Percentiles rank a stretch among this genome's conserved stretches.
Conservation (phyloP, 1,284 basidiomycete species). For the Somion occarium region DNA sequence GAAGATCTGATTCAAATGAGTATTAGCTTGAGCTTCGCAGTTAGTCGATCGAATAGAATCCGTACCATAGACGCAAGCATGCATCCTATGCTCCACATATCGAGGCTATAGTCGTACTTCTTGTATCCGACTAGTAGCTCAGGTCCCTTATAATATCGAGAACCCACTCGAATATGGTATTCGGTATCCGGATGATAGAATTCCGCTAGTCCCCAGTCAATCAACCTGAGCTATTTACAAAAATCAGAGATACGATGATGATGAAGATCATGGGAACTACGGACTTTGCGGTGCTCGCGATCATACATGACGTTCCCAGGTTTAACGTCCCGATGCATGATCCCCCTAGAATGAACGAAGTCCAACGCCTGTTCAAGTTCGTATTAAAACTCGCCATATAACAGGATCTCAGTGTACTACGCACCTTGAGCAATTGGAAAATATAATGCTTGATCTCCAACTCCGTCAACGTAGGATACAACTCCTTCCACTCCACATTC, state of each 20-base stretch:
- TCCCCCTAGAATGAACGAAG: conserved; percentile 84
- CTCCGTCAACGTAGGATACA: conserved; percentile 74
- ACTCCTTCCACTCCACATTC: conserved; percentile 80
- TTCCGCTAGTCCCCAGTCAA: conserved; percentile 92
- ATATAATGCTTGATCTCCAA: conserved; percentile 84
- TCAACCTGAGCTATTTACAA: conserved; percentile 60
- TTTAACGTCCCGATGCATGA: conserved; percentile 91
- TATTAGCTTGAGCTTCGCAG: neutral
- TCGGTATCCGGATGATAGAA: conserved; percentile 87
- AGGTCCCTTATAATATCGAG: conserved; percentile 86
- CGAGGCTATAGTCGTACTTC: conserved; percentile 80
- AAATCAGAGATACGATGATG: neutral
- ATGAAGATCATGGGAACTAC: neutral
- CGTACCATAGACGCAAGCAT: conserved; percentile 85
- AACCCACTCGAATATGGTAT: conserved; percentile 89
- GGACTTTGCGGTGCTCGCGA: conserved; percentile 70
- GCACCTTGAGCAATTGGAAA: conserved; percentile 77
- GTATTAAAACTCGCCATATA: conserved; percentile 4
- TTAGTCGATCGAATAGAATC: conserved; percentile 5
- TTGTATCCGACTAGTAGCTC: conserved; percentile 86
- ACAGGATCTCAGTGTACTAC: too few species aligned
- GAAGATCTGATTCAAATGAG: conserved; percentile 76
- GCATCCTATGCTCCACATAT: conserved; percentile 88
- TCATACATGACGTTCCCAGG: conserved; percentile 93
- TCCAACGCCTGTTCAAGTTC: conserved; percentile 64